Evolutionary conservation across 1,139 yeast species (phyloP), one percentile per base, ranked within the genome.

Genomic region (Candida tetrigidarum): DNA sequence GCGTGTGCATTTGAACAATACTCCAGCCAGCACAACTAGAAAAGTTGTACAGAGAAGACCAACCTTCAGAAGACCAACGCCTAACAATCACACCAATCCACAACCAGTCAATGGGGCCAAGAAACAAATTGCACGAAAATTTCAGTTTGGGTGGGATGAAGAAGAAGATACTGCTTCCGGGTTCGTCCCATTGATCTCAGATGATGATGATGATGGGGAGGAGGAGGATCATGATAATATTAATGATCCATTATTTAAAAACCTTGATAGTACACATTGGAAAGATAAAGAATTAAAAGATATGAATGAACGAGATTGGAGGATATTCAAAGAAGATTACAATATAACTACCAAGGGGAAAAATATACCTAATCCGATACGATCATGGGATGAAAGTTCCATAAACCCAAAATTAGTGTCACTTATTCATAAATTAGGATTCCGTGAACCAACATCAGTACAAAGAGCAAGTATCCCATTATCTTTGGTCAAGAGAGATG

Each of bases 231-330:
- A 61, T 9, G 76, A 71, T 8, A 28, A 7, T 22, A 9, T 27
- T 19, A 40, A 42, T 14, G 54, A 50, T 6, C 48, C 55, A 10
- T 56, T 49, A 18, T 16, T 42, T 16, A 47, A 39, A 8, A 46
- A 44, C 6, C 37, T 50, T 3, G 60, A 60, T 9, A 76, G 70
- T 25, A 53, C 64, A 10, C 93, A 84, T 53, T 93, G 98, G 98
- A 66, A 81, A 0, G 72, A 81, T 39, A 93, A 93, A 58, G 60
- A 76, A 0, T 61, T 84, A 2, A 64, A 64, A 0, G 75, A 80
- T 38, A 91, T 93, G 99, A 78, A 80, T 0, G 68, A 75, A 0
- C 72, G 97, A 49, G 99, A 93, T 61, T 93, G 98, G 98, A 74
- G 97, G 49, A 86, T 90, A 39, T 72, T 92, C 60, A 80, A 78